Percentiles rank a stretch among this genome's conserved stretches.
These are phyloP conservation scores for Brassica cretica DNA, from an alignment of 345 rosid species.

Conservation along the genomic window DNA sequence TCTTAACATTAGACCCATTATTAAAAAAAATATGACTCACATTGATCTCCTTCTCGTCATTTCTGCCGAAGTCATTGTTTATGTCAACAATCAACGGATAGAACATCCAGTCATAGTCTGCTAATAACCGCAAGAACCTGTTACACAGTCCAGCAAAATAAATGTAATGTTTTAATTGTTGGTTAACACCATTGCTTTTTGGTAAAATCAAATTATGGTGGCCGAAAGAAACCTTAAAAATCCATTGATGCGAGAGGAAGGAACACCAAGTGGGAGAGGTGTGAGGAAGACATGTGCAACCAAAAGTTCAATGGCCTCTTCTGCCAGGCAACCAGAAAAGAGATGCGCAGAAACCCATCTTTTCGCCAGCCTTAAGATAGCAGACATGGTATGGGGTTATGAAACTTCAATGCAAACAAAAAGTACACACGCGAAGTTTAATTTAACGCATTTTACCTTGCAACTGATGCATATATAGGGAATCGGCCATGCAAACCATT, in stretches of 20 bases:
- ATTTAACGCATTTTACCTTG: slow-evolving; percentile 50
- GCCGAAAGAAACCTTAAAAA: slow-evolving; percentile 64
- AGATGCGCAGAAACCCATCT: slow-evolving; percentile 92
- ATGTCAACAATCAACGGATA: slow-evolving; percentile 80
- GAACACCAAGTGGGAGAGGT: slow-evolving; percentile 75
- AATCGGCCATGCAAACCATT: slow-evolving; percentile 72
- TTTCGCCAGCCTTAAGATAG: slow-evolving; percentile 75
- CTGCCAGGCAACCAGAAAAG: slow-evolving; percentile 85
- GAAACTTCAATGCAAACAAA: slow-evolving; percentile 18
- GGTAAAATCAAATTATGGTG: slow-evolving; percentile 11
- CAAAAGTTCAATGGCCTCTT: slow-evolving; percentile 83
- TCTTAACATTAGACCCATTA: slow-evolving; percentile 19
- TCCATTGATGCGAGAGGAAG: slow-evolving; percentile 82
- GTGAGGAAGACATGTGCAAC: slow-evolving; percentile 79
- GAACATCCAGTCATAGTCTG: slow-evolving; percentile 82
- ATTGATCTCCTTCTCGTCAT: slow-evolving; percentile 68
- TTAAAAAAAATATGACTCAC: slow-evolving; percentile 49
- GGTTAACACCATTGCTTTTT: neutral
- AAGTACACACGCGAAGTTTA: slow-evolving; percentile 11
- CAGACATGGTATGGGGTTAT: slow-evolving; percentile 3
- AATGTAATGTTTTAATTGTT: neutral
- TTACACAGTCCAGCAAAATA: slow-evolving; percentile 17
- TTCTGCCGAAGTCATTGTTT: slow-evolving; percentile 68
- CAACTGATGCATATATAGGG: slow-evolving; percentile 72
- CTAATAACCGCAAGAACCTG: slow-evolving; percentile 82